Conservation (phyloP, 768 basidiomycete genomes). For the Amanita pseudoporphyria region DNA sequence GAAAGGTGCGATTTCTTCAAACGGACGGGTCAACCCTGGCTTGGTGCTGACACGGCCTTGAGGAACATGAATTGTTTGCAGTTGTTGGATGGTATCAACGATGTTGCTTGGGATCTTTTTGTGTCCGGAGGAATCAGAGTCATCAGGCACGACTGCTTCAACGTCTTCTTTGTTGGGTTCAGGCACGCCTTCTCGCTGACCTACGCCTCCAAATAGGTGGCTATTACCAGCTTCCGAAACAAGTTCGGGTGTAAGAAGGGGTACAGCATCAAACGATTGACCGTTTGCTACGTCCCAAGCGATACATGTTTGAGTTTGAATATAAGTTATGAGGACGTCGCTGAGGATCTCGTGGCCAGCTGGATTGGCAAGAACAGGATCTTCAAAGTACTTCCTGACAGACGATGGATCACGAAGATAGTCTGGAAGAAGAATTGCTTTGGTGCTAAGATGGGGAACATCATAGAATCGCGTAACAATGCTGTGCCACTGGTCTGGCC, state of each 20-base stretch:
- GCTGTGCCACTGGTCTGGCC: slow-evolving; percentile 85
- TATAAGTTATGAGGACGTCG: slow-evolving; percentile 87
- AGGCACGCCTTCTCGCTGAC: slow-evolving; percentile 70
- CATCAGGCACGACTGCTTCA: neutral
- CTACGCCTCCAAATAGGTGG: slow-evolving; percentile 79
- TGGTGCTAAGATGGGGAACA: slow-evolving; percentile 84
- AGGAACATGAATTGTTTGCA: slow-evolving; percentile 49
- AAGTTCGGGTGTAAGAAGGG: slow-evolving; percentile 25
- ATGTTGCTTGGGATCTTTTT: slow-evolving; percentile 13
- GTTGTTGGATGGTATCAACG: slow-evolving; percentile 20
- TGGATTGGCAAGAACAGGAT: slow-evolving; percentile 73
- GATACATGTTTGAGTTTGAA: slow-evolving; percentile 82
- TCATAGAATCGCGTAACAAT: slow-evolving; percentile 96
- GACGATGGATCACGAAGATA: slow-evolving; percentile 70
- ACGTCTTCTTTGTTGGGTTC: slow-evolving; percentile 26
- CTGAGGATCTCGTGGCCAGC: slow-evolving; percentile 78
- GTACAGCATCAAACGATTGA: slow-evolving; percentile 50
- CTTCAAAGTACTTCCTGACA: slow-evolving; percentile 64
- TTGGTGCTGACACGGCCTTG: slow-evolving; percentile 60
- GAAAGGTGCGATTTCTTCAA: slow-evolving; percentile 82
- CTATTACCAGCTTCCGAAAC: slow-evolving; percentile 28
- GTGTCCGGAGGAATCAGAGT: slow-evolving; percentile 17
- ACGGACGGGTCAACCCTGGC: slow-evolving; percentile 31
- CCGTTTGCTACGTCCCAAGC: slow-evolving; percentile 75
- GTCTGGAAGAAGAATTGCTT: slow-evolving; percentile 71